Evolutionary conservation across 2,329 filamentous ascomycete genomes (phyloP).

Genomic region (Ambrosiella beaveri): DNA sequence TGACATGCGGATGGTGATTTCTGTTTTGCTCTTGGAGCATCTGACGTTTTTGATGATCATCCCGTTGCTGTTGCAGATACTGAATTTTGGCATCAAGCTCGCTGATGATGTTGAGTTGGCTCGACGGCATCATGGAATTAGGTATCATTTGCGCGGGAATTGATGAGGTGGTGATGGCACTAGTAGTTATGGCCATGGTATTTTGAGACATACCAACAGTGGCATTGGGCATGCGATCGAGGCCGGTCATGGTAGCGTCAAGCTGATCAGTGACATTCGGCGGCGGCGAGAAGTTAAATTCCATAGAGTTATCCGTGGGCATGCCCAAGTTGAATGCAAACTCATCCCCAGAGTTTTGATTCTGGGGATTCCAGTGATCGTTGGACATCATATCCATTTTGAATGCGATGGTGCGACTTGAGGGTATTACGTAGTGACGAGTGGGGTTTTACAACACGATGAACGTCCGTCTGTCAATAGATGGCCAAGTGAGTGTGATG

Average conservation of each 20-base stretch:
- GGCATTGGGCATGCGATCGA: slow-evolving; percentile 18
- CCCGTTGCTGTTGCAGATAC: slow-evolving; percentile 45
- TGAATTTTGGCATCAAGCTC: slow-evolving; percentile 50
- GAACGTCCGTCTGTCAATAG: background rate
- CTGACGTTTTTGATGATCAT: slow-evolving; percentile 42
- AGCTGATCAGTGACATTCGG: slow-evolving; percentile 23
- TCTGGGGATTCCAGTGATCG: slow-evolving; percentile 35
- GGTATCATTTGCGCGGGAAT: slow-evolving; percentile 31
- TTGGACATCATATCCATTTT: slow-evolving; percentile 12
- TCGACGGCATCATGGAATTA: slow-evolving; percentile 23
- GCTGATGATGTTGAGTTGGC: slow-evolving; percentile 25
- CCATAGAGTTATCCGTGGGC: slow-evolving; percentile 31
- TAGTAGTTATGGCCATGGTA: slow-evolving; percentile 17
- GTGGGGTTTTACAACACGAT: background rate
- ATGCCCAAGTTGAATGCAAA: slow-evolving; percentile 49
- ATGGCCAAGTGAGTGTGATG: too few species aligned
- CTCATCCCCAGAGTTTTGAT: slow-evolving; percentile 41
- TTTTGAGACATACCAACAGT: slow-evolving; percentile 6
- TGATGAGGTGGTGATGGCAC: slow-evolving; percentile 20
- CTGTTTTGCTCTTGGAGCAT: slow-evolving; percentile 38
- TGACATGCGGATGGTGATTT: slow-evolving; percentile 9
- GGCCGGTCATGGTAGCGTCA: slow-evolving; percentile 34
- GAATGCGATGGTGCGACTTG: background rate
- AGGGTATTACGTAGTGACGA: background rate
- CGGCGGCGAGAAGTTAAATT: slow-evolving; percentile 37